Base-by-base conservation (phyloP, 2,329 filamentous ascomycete species). In the Colletotrichum trifolii region DNA sequence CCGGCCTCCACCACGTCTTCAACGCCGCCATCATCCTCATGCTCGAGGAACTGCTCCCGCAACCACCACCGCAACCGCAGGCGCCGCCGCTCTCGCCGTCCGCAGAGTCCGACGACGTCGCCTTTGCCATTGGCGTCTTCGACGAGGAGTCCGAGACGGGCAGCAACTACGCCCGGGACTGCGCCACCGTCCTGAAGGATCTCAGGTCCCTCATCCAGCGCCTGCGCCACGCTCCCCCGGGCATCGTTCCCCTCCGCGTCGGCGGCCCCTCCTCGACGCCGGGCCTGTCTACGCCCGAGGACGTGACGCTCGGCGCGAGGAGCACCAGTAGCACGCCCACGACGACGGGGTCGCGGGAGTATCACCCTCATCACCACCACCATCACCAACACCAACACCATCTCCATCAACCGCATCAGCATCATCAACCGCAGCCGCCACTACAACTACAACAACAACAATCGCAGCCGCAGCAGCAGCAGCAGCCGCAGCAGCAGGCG, bases 11-110 rank as follows among this genome's bases (percentile, higher is more conserved):
- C 71, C 78, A 80, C 68, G 76, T 84, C 43, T 84, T 85, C 74
- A 84, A 83, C 69, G 81, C 83, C 3, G 80, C 82, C 60, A 75
- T 83, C 42, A 76, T 83, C 15, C 75, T 85, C 38, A 77, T 83
- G 58, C 75, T 85, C 57, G 77, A 81, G 63, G 77, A 80, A 64
- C 75, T 84, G 33, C 73, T 82, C 3, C 76, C 3, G 25, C 25
- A 25, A 4, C 25, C 3, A 2, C 25, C 3, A 4, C 25, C 13
- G 15, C 42, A 17, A 34, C 40, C 48, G 5, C 13, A 69, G 6
- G 46, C 33, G 50, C 50, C 38, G 33, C 55, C 35, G 40, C 69
- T 15, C 63, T 69, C 38, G 64, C 65, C 25, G 50, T 72, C 69
- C 54, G 71, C 64, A 40, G 75, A 74, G 57, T 63, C 66, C 48